Base-by-base conservation (phyloP, 805 yeast species). In the Candida insectalens region DNA sequence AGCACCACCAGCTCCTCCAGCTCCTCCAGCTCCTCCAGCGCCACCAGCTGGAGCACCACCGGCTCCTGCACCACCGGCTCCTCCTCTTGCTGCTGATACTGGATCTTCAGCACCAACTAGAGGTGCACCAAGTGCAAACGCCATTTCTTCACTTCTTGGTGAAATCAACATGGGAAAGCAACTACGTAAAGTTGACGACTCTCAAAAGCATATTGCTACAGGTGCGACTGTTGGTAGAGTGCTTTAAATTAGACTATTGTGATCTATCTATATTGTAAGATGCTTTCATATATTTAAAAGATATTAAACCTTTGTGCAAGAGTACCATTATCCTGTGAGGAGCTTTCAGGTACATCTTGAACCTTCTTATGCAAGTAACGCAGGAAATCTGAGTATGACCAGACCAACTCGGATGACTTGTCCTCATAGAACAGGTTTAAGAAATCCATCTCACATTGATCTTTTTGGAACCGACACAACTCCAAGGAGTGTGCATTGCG, bases 361-460 rank as follows among this genome's bases (percentile, higher is more conserved):
- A 82, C 72, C 6, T 67, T 65, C 36, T 71, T 74, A 53, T 89
- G 96, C 35, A 88, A 59, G 25, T 68, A 68, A 6, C 74, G 60
- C 41, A 89, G 60, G 45, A 72, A 85, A 37, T 83, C 95, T 5
- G 71, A 54, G 50, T 77, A 81, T 15, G 77, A 69, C 44, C 65
- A 58, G 46, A 74, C 50, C 53, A 69, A 62, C 28, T 77, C 74
- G 25, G 60, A 60, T 17, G 65, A 59, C 30, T 73, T 65, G 51
- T 92, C 97, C 47, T 92, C 97, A 19, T 77, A 74, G 49, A 92
- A 59, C 33, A 71, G 47, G 27, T 75, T 76, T 26, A 65, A 59
- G 50, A 85, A 73, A 33, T 65, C 71, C 28, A 53, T 45, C 44
- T 77, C 76, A 3, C 72, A 65, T 3, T 74, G 74, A 48, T 83